A percentile compares a stretch with the other conserved stretches of the same genome.
phyloP scores from a whole-genome alignment of 108 stramenopile genomes.

The Skeletonema marinoi region DNA sequence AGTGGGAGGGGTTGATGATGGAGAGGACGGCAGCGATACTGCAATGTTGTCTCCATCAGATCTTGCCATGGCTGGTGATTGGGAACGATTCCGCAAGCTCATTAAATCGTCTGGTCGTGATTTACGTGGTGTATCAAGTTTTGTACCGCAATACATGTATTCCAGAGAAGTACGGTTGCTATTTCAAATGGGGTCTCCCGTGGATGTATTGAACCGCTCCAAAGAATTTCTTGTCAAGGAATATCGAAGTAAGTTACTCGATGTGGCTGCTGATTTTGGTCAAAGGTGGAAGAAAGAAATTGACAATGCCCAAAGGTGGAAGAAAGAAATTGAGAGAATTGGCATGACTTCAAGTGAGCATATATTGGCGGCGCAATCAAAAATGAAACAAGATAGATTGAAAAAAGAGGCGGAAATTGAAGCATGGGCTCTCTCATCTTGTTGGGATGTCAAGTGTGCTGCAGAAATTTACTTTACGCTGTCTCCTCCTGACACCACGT shows the following conservation, averaged over 20 bases:
- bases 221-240: slow-evolving; percentile 58
- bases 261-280: slow-evolving; percentile 22
- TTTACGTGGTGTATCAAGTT: slow-evolving; percentile 53
- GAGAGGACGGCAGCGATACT: not conserved
- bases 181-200: slow-evolving; percentile 65
- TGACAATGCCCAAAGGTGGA: too few species aligned
- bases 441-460: slow-evolving; percentile 79
- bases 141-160: slow-evolving; percentile 68
- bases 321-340: slow-evolving; percentile 21
- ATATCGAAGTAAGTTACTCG: slow-evolving; percentile 33
- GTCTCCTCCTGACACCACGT: not conserved
- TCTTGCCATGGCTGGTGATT: slow-evolving; percentile 67
- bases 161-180: slow-evolving; percentile 65
- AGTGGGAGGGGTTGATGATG: slow-evolving; percentile 7
- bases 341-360: slow-evolving; percentile 21
- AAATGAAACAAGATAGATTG: slow-evolving; percentile 22
- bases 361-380: slow-evolving; percentile 12
- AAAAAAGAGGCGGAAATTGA: slow-evolving; percentile 52
- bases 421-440: slow-evolving; percentile 67
- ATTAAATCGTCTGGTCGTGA: slow-evolving; percentile 51
- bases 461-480: slow-evolving; percentile 45
- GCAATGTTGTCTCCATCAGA: slow-evolving; percentile 13
- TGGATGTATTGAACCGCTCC: slow-evolving; percentile 58
- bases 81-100: slow-evolving; percentile 56
- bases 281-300: slow-evolving; percentile 33